Evolutionary conservation across 2,329 filamentous ascomycete genomes (phyloP), one percentile per base, ranked within the genome.

Genomic region (Hypoxylon sp.): DNA sequence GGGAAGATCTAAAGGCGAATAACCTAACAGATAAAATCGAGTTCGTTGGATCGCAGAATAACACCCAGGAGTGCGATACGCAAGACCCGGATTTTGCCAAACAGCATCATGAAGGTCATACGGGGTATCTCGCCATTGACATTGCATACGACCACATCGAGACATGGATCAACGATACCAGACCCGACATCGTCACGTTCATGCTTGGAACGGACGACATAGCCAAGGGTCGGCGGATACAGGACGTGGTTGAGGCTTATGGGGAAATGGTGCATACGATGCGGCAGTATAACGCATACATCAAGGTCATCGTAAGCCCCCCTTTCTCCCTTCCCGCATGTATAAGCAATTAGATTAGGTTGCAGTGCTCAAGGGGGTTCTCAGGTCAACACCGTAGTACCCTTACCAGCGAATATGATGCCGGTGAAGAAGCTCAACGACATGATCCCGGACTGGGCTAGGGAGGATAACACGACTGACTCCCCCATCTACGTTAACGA

Each of bases 201-300:
- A 82, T 83, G 80, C 76, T 84, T 4, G 83, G 82, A 37, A 84
- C 82, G 2, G 83, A 84, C 69, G 82, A 84, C 69, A 78, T 84
- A 5, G 71, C 72, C 13, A 68, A 73, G 17, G 77, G 78, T 3
- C 70, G 76, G 5, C 68, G 63, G 33, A 74, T 78, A 1, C 68
- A 75, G 56, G 77, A 80, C 39, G 80, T 84, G 47, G 73, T 81
- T 1, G 76, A 72, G 6, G 78, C 82, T 0, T 84, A 83, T 64
- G 80, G 78, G 5, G 79, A 75, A 66, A 81, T 84, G 71, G 76
- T 83, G 0, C 62, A 70, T 2, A 72, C 77, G 8, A 81, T 83
- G 76, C 72, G 82, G 2, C 72, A 70, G 1, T 68, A 74, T 8
- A 84, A 82, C 46, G 74, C 78, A 1, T 77, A 75, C 24, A 78